These are phyloP conservation scores for Colletotrichum salicis DNA, from an alignment of 2,329 filamentous ascomycete species.

Conservation along the genomic window DNA sequence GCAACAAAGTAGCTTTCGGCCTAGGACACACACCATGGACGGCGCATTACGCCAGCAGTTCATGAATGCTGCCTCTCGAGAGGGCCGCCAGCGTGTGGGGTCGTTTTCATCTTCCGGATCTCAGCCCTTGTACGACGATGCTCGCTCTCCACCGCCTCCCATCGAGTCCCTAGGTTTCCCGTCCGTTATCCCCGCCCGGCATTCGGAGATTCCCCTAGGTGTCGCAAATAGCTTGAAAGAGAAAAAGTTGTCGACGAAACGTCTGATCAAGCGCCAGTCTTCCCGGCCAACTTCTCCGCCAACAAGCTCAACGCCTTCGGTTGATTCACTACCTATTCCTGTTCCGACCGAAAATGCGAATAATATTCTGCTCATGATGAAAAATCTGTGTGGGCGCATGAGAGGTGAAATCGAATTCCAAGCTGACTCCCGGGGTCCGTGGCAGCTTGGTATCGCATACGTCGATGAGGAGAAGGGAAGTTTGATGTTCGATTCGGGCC, in stretches of 20 bases:
- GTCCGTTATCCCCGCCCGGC: conserved; percentile 49
- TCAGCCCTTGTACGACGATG: conserved; percentile 62
- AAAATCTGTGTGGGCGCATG: conserved; percentile 81
- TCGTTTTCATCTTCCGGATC: conserved; percentile 75
- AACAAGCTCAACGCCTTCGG: conserved; percentile 59
- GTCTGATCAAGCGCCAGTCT: conserved; percentile 65
- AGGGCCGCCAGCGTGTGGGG: conserved; percentile 73
- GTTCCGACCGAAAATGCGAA: conserved; percentile 75
- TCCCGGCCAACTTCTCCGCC: conserved; percentile 69
- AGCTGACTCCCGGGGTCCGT: conserved; percentile 67
- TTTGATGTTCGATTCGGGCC: conserved; percentile 79
- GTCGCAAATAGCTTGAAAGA: conserved; percentile 51
- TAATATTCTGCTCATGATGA: conserved; percentile 80
- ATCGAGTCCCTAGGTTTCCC: conserved; percentile 57
- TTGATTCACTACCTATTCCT: conserved; percentile 69
- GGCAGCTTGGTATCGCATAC: conserved; percentile 78
- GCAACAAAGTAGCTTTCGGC: conserved; percentile 53
- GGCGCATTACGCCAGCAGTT: conserved; percentile 61
- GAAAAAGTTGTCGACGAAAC: conserved; percentile 59
- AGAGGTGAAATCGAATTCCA: conserved; percentile 81
- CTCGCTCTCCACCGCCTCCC: conserved; percentile 52
- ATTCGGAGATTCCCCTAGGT: conserved; percentile 34
- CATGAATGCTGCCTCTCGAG: conserved; percentile 48
- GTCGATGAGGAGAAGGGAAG: conserved; percentile 81
- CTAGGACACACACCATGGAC: conserved; percentile 69